Evolutionary conservation across 148 eudicot species (phyloP).

Genomic region (Rhododendron molle): DNA sequence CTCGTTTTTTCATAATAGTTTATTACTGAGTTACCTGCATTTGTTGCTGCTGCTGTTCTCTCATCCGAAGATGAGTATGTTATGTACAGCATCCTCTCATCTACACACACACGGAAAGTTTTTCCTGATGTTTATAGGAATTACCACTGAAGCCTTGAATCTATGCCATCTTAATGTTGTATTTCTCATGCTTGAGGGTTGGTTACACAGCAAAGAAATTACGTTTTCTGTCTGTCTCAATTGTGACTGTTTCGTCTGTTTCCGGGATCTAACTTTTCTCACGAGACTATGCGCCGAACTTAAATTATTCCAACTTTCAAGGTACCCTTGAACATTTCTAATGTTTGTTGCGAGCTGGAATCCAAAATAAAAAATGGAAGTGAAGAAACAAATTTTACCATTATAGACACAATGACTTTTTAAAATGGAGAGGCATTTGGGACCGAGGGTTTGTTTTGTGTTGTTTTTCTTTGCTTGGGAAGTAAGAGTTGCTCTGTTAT

Average conservation of each 20-base stretch:
- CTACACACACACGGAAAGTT: background rate
- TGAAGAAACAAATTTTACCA: background rate
- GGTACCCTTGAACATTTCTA: background rate
- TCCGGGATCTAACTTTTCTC: background rate
- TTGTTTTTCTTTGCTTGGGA: background rate
- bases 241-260: no score
- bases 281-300: background rate
- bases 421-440: background rate
- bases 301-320: background rate
- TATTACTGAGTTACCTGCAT: background rate
- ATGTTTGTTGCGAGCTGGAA: background rate
- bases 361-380: background rate
- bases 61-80: background rate
- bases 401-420: background rate
- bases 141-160: background rate
- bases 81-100: background rate
- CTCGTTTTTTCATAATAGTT: background rate
- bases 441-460: background rate
- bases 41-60: background rate
- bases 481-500: background rate
- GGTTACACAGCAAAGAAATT: background rate
- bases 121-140: background rate
- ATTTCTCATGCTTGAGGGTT: background rate
- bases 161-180: background rate
- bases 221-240: background rate